Conservation (phyloP, 2,329 filamentous ascomycete species). For the Fusarium sacchari region DNA sequence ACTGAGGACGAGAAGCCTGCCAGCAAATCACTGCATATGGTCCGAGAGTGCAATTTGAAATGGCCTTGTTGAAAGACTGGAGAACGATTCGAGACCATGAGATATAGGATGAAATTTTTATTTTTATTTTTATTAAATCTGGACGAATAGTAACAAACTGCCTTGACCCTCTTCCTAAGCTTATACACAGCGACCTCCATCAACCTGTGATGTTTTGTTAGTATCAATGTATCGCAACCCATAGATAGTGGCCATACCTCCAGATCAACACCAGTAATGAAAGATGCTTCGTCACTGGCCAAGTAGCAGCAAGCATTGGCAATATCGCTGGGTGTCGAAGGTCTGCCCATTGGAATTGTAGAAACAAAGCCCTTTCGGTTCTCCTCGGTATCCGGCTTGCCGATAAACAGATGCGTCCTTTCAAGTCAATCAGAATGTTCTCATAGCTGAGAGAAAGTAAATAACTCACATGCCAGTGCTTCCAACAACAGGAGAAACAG, state of each 20-base stretch:
- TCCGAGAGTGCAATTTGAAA: accelerated
- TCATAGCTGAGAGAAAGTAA: accelerated
- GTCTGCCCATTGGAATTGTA: constrained; percentile 63
- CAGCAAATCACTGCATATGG: accelerated
- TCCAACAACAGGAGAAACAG: constrained; percentile 76
- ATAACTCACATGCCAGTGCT: constrained; percentile 25
- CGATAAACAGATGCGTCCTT: constrained; percentile 57
- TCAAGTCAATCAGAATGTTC: accelerated
- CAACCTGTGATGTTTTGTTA: not conserved
- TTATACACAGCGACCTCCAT: constrained; percentile 16
- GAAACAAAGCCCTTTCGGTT: constrained; percentile 66
- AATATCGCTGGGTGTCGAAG: constrained; percentile 60
- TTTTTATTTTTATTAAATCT: accelerated
- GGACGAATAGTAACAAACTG: not conserved
- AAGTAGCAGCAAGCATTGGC: constrained; percentile 77
- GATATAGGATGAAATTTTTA: accelerated
- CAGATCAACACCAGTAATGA: constrained; percentile 77
- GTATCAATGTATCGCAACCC: accelerated
- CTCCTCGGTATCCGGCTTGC: constrained; percentile 70
- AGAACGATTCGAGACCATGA: accelerated
- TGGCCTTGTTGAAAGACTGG: accelerated
- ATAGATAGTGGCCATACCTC: constrained; percentile 49
- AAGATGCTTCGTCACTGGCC: constrained; percentile 76
- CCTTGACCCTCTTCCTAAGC: accelerated
- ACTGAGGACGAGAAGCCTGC: accelerated